Percentiles rank a stretch among this genome's conserved stretches.
These are phyloP conservation scores for Aspergillus campestris DNA, from an alignment of 495 filamentous ascomycete genomes.

Conservation along the genomic window DNA sequence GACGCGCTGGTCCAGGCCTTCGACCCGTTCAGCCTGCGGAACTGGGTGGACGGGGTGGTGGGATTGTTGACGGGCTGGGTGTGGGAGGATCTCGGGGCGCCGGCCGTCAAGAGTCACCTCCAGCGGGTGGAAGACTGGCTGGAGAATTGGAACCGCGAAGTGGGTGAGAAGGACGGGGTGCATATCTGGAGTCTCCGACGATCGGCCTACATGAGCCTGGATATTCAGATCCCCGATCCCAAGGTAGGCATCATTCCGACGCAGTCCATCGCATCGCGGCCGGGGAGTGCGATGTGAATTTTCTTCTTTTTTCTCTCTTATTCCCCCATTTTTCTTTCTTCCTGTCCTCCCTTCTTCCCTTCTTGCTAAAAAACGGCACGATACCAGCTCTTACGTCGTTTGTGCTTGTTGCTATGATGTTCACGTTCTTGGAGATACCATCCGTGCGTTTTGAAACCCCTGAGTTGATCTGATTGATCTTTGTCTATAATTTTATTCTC, in stretches of 20 bases:
- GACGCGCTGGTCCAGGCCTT: constrained; percentile 61
- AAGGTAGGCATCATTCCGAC: constrained; percentile 49
- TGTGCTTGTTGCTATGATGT: no score
- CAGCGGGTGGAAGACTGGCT: constrained; percentile 64
- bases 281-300: constrained; percentile 14
- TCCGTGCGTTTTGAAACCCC: no score
- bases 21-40: constrained; percentile 60
- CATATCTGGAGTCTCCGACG: constrained; percentile 67
- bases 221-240: constrained; percentile 80
- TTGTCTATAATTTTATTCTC: neutral
- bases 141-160: constrained; percentile 69
- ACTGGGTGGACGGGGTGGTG: constrained; percentile 65
- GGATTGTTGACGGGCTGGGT: constrained; percentile 82
- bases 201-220: constrained; percentile 82
- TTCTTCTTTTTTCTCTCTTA: constrained; percentile 1
- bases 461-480: neutral
- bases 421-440: no score
- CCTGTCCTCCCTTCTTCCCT: constrained; percentile 8
- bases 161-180: constrained; percentile 49
- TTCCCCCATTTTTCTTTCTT: constrained; percentile 3
- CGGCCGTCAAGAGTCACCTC: constrained; percentile 60
- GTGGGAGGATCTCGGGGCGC: constrained; percentile 81
- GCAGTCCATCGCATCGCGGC: constrained; percentile 26
- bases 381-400: constrained; percentile 16
- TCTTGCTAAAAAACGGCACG: constrained; percentile 8